Evolutionary conservation across 73 alveolate species (phyloP), one percentile per base, ranked within the genome.

Genomic region (Effrenium voratum): DNA sequence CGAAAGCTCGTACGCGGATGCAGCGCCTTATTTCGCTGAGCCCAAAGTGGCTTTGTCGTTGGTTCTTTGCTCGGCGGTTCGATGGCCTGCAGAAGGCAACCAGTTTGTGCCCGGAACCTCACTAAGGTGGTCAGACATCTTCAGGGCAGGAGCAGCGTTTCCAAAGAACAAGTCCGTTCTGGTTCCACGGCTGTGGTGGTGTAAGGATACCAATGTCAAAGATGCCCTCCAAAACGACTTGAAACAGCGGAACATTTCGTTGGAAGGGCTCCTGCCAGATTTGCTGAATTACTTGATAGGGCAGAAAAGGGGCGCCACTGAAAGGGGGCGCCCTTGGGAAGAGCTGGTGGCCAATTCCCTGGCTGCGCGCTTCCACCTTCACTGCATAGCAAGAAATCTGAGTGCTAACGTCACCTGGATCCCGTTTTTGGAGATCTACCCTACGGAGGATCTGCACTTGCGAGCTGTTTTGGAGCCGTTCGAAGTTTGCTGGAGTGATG

Each of bases 1-100:
- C 52, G 75, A 50, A 49, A 52, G 68, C 50, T 82, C 92, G 75
- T 82, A 82, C 59, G 34, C 46, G 49, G 32, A 73, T 82, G 92
- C 92, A 49, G 92, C 92, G 45, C 92, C 92, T 52, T 47, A 46
- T 75, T 82, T 81, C 47, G 63, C 55, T 81, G 75, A 81, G 38
- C 75, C 92, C 22, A 75, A 49, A 24, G 45, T 46, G 40, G 92
- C 76, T 46, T 52, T 82, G 92, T 82, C 92, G 66, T 43, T 47
- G 92, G 76, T 82, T 82, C 92, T 82, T 82, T 82, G 92, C 92
- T 47, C 46, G 59, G 92, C 92, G 32, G 92, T 82, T 30, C 92
- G 92, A 30, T 82, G 92, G 92, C 46, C 57, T 44, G 92, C 68
- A 0, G 32, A 50, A 59, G 44, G 59, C 66, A 52, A 50, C 30